Base-by-base conservation (phyloP, 768 basidiomycete species). In the Cyclocybe cylindracea region DNA sequence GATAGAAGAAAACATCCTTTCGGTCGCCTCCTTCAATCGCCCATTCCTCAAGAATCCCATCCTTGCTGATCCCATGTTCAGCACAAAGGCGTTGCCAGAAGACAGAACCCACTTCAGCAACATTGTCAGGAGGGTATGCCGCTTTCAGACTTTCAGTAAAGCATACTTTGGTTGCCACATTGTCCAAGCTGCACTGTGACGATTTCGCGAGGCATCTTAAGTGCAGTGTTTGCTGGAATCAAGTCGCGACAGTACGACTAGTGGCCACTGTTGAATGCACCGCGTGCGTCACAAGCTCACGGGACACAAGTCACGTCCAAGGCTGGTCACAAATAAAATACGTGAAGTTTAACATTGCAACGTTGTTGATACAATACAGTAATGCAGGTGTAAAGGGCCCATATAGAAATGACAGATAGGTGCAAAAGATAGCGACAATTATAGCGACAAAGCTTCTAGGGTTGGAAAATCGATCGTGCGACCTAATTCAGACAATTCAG, bases 1-100 rank as follows among this genome's bases (percentile, higher is more conserved):
- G 96, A 68, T 99, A 98, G 75, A 99, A 99, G 74, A 99, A 99
- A 24, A 97, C 96, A 72, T 99, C 97, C 66, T 98, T 99, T 61
- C 97, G 80, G 71, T 99, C 97, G 7, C 92, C 92, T 14, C 91
- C 91, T 61, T 95, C 94, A 1, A 88, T 91, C 5, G 95, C 94
- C 91, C 93, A 96, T 56, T 98, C 95, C 68, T 98, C 95, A 42
- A 98, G 84, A 52, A 93, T 92, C 29, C 97, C 97, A 60, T 95
- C 90, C 51, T 89, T 88, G 68, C 83, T 94, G 75, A 99, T 98
- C 13, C 97, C 97, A 70, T 99, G 97, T 72, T 99, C 97, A 13
- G 94, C 92, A 62, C 97, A 98, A 13, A 99, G 83, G 40, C 96
- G 89, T 62, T 98, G 94, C 97, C 97, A 99, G 75, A 89, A 99